Percentiles rank a stretch among this genome's conserved stretches.
These are phyloP conservation scores for Lolium perenne DNA, from an alignment of 176 grass and related monocot genomes.

Conservation along the genomic window DNA sequence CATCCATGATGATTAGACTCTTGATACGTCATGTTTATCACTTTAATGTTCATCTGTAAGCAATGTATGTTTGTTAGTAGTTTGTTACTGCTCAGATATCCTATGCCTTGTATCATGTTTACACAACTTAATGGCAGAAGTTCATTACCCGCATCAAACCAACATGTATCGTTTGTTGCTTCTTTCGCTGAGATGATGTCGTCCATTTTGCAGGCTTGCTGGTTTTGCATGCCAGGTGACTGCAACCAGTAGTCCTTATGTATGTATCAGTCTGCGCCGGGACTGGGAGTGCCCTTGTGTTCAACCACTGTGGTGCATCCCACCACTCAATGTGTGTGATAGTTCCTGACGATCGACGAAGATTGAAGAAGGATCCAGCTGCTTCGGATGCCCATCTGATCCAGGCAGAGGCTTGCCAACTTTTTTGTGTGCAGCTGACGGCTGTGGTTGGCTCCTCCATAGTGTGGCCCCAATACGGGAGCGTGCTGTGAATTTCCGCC, in stretches of 20 bases:
- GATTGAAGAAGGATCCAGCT: slow-evolving; percentile 19
- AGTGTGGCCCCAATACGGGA: background rate
- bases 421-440: slow-evolving; percentile 25
- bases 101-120: slow-evolving; percentile 2
- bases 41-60: background rate
- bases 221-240: slow-evolving; percentile 48
- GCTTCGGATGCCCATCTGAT: background rate
- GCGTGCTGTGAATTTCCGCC: background rate
- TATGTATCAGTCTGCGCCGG: background rate
- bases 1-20: background rate
- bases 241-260: background rate
- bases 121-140: background rate
- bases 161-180: background rate
- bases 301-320: background rate
- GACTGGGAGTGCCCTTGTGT: background rate
- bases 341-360: background rate
- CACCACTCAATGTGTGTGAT: background rate
- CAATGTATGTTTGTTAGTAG: background rate
- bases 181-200: slow-evolving; percentile 15
- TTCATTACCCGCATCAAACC: background rate
- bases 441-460: slow-evolving; percentile 15
- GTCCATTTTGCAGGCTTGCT: slow-evolving; percentile 54
- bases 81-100: background rate
- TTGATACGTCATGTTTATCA: slow-evolving; percentile 19
- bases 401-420: background rate